Evolutionary conservation across 2,329 filamentous ascomycete species (phyloP), one percentile per base, ranked within the genome.

Genomic region (Simplicillium aogashimaense): DNA sequence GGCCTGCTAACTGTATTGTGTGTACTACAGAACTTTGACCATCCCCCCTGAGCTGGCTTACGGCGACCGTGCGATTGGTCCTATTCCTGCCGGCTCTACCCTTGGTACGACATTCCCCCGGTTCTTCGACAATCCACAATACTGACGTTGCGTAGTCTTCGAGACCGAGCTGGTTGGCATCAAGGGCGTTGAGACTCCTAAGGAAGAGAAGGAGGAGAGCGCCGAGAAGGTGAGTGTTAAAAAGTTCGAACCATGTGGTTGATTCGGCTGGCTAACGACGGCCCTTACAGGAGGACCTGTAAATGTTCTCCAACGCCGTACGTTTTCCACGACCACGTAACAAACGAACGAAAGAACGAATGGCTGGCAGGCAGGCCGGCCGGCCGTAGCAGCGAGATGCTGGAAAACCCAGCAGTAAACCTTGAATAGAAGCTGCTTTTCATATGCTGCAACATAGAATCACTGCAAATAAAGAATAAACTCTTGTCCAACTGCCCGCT

Each of bases 161-260:
- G 86, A 94, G 69, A 95, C 89, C 35, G 87, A 95, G 65, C 69
- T 97, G 49, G 70, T 95, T 53, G 81, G 75, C 41, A 95, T 97
- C 55, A 70, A 80, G 13, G 88, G 88, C 25, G 84, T 90, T 20
- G 57, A 63, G 40, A 65, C 67, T 48, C 67, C 68, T 41, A 56
- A 53, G 14, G 56, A 61, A 37, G 63, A 61, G 42, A 65, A 66
- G 50, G 30, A 32, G 30, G 11, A n/a, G 52, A 60, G 20, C 54
- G 50, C 39, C 60, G 59, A 44, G 64, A 61, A 46, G 46, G 69
- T 35, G 65, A 41, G 20, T 25, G 20, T 25, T 6, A 5, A 25
- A 13, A 14, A 37, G 43, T 41, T 35, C 38, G 41, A 36, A 43
- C 36, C 28, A 29, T 25, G 12, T 29, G 34, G 42, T 32, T 15